Base-by-base conservation (phyloP, 2,329 filamentous ascomycete genomes). In the Madurella fahalii region DNA sequence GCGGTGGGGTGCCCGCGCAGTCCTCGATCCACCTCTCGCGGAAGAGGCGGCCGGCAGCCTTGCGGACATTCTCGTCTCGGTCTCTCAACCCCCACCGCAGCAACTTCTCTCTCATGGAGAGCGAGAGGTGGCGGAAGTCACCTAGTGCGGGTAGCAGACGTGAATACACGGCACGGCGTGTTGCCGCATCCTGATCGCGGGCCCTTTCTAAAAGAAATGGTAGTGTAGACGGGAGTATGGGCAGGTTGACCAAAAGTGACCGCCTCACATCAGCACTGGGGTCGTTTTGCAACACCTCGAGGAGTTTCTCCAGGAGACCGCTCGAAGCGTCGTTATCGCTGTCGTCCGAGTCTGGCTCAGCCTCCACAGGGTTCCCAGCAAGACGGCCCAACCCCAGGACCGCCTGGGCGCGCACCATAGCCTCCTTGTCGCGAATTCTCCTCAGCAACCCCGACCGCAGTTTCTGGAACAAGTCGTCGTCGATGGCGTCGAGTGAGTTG, bases 21-120 rank as follows among this genome's bases (percentile, higher is more conserved):
- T 97, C 90, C 67, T 97, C 93, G 58, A 99, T 93, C 94, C 94
- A 99, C n/a, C 90, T 84, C 67, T 96, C 92, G 58, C 88, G 85
- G 74, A 99, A 99, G 7, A 97, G 77, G 44, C 89, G 86, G 8
- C 89, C 90, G 3, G 94, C 89, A 9, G 93, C 93, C 69, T 96
- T 95, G 50, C 92, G 85, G 12, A 99, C 94, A 63, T 88, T 90
- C 62, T 97, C 93, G 62, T 99, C 94, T 70, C 94, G 84, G 69
- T 99, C 94, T 40, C 92, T 85, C 40, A 99, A 76, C 48, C 94
- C 94, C 94, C 94, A 99, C 40, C 94, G 84, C 30, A 99, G 80
- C 32, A 99, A 79, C 71, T 97, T 97, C 71, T 99, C 94, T 67
- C 94, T 81, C 85, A 97, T 95, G 1, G 89, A 90, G 20, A 99